A percentile compares a stretch with the other conserved stretches of the same genome.
phyloP scores from a whole-genome alignment of 2,329 filamentous ascomycete genomes.

The Simplicillium aogashimaense region DNA sequence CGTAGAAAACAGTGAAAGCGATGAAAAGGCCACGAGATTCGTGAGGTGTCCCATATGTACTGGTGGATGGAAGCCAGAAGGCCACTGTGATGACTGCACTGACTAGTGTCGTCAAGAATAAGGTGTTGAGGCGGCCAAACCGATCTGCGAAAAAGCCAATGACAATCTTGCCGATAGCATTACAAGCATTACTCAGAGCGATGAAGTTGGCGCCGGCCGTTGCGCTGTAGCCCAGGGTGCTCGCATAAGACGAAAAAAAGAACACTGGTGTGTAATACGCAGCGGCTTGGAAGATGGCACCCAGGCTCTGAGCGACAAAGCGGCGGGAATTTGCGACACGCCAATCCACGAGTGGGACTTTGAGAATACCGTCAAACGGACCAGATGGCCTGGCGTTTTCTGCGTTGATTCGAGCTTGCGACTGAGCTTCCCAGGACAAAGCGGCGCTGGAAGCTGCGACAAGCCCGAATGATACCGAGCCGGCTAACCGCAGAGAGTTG shows the following conservation, averaged over 20 bases:
- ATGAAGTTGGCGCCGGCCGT: conserved; percentile 25
- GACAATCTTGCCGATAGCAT: conserved; percentile 24
- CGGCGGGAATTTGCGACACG: neutral
- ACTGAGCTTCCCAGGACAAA: neutral
- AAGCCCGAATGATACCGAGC: neutral
- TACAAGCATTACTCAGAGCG: conserved; percentile 26
- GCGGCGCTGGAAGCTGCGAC: neutral
- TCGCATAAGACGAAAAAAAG: neutral
- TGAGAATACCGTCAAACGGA: neutral
- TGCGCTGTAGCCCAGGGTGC: conserved; percentile 2
- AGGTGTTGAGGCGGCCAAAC: conserved; percentile 25
- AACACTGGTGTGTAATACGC: neutral
- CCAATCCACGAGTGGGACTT: neutral
- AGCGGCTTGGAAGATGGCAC: neutral
- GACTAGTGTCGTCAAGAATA: conserved; percentile 15
- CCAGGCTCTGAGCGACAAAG: neutral
- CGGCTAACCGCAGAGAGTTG: neutral
- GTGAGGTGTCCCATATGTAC: too few relatives aligned
- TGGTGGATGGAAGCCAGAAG: neutral
- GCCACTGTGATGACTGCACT: neutral
- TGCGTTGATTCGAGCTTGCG: neutral
- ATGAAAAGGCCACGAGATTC: neutral
- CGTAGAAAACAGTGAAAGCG: neutral
- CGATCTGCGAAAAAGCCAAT: conserved; percentile 26
- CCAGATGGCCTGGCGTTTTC: neutral